Evolutionary conservation across 2,329 filamentous ascomycete genomes (phyloP).

Genomic region (Fusarium goolgardi): DNA sequence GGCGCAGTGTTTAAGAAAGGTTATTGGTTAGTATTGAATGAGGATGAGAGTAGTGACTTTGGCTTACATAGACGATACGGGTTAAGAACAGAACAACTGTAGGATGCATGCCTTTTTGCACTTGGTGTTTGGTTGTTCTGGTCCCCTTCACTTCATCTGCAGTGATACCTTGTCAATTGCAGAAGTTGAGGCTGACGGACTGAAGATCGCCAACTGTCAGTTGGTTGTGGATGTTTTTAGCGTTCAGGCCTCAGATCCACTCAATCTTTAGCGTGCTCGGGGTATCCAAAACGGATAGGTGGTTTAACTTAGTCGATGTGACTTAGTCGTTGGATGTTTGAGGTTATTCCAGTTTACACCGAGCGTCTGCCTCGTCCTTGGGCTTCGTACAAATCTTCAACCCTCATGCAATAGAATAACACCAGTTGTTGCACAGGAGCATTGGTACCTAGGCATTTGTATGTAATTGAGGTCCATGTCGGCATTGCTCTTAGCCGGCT

Average conservation of each 20-base stretch:
- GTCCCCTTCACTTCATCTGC: conserved; percentile 10
- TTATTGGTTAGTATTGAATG: not conserved
- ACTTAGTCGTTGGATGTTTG: too few species aligned
- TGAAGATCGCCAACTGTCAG: conserved; percentile 25
- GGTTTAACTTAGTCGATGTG: not conserved
- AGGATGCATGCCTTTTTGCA: not conserved
- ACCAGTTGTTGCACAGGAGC: not conserved
- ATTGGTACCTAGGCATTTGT: not conserved
- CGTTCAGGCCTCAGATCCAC: conserved; percentile 18
- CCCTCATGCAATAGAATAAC: not conserved
- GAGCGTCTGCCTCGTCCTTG: not conserved
- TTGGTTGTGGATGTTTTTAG: not conserved
- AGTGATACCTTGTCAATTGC: conserved; percentile 9
- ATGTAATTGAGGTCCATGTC: not conserved
- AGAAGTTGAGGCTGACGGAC: conserved; percentile 28
- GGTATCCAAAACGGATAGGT: not conserved
- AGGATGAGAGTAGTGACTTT: not conserved
- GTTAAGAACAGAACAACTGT: not conserved
- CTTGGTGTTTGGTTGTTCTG: conserved; percentile 3
- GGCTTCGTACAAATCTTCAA: not conserved
- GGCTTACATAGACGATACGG: not conserved
- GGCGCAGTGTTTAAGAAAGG: not conserved
- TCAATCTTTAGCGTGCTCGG: conserved; percentile 7
- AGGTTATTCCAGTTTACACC: too few species aligned
- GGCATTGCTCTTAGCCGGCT: conserved; percentile 16